Conservation (phyloP, 495 filamentous ascomycete species). For the Hypoxylon fragiforme region DNA sequence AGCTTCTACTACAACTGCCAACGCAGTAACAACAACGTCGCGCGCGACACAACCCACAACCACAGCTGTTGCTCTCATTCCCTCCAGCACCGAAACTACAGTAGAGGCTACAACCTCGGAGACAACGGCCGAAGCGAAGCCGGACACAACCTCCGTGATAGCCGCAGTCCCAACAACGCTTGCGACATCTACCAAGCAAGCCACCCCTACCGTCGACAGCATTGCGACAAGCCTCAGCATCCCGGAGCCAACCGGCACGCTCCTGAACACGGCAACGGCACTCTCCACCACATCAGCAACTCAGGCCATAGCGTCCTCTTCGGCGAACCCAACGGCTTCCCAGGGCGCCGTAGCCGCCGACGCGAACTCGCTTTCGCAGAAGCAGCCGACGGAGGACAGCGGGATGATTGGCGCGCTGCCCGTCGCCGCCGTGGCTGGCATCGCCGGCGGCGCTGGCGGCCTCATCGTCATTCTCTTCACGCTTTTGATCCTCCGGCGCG, state of each 20-base stretch:
- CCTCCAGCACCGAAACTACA: conserved; percentile 12
- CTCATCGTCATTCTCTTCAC: conserved; percentile 14
- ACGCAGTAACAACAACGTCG: conserved; percentile 13
- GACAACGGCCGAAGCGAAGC: conserved; percentile 13
- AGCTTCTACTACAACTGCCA: neutral
- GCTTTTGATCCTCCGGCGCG: conserved; percentile 29
- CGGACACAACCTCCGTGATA: conserved; percentile 18
- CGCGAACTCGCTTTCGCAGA: conserved; percentile 22
- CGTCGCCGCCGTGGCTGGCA: conserved; percentile 34
- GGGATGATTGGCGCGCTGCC: conserved; percentile 27
- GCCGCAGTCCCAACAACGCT: conserved; percentile 31
- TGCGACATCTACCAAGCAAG: conserved; percentile 23
- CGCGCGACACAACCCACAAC: conserved; percentile 20
- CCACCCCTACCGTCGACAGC: conserved; percentile 28
- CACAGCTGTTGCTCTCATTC: conserved; percentile 21
- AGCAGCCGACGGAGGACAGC: conserved; percentile 7
- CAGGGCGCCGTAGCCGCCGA: conserved; percentile 9
- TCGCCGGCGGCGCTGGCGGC: conserved; percentile 35
- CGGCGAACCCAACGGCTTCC: conserved; percentile 8
- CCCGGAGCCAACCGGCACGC: conserved; percentile 18
- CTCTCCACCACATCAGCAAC: conserved; percentile 4
- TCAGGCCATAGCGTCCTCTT: conserved; percentile 8
- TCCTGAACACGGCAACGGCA: conserved; percentile 1
- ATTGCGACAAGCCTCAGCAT: conserved; percentile 31
- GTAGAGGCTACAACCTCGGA: conserved; percentile 1